Evolutionary conservation across 73 alveolate genomes (phyloP).

Genomic region (Tetrahymena thermophila): DNA sequence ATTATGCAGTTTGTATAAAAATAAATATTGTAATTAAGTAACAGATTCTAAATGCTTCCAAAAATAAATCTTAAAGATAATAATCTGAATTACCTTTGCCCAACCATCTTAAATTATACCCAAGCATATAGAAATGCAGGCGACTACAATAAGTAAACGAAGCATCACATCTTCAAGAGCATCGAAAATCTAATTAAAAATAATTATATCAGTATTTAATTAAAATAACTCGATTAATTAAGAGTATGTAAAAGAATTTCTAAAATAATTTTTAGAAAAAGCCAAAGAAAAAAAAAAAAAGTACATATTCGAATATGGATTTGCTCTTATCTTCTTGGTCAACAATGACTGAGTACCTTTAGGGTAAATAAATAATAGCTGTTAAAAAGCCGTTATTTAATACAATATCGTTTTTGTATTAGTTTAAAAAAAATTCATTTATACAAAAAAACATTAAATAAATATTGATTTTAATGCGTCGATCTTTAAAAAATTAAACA

Average conservation of each 20-base stretch:
- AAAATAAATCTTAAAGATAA: too few relatives aligned
- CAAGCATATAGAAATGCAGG: slow-evolving; percentile 72
- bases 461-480: neutral
- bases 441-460: neutral
- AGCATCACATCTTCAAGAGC: slow-evolving; percentile 82
- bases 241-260: neutral
- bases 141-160: slow-evolving; percentile 76
- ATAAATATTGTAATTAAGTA: too few relatives aligned
- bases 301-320: neutral
- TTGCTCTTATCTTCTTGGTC: neutral
- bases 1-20: too few relatives aligned
- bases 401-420: neutral
- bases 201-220: neutral
- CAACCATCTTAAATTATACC: slow-evolving; percentile 59
- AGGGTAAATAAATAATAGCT: neutral
- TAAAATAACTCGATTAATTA: neutral
- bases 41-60: too few relatives aligned
- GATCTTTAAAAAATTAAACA: neutral
- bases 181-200: slow-evolving; percentile 45
- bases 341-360: neutral
- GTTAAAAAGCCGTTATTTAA: neutral
- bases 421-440: neutral
- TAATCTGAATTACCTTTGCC: neutral
- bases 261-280: neutral
- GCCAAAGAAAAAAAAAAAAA: neutral